phyloP scores from a whole-genome alignment of 2,329 filamentous ascomycete species.

The Ceratocystis huliohia region DNA sequence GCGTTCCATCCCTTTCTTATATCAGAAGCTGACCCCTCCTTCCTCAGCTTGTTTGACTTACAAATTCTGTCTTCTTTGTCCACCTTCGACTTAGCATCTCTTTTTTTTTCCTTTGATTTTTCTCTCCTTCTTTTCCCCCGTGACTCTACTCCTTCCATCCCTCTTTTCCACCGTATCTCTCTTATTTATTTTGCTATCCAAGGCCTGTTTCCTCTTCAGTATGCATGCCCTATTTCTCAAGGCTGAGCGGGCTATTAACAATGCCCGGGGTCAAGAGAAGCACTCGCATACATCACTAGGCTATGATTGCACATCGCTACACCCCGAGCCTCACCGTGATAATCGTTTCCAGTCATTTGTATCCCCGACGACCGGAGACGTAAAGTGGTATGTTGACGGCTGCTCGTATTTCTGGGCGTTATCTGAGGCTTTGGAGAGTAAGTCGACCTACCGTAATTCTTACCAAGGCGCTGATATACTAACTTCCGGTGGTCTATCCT shows the following conservation, averaged over 20 bases:
- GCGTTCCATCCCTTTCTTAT: background rate
- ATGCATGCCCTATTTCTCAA: slow-evolving; percentile 32
- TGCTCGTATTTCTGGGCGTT: slow-evolving; percentile 80
- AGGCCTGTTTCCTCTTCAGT: background rate
- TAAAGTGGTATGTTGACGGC: slow-evolving; percentile 81
- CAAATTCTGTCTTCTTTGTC: background rate
- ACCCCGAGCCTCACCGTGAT: slow-evolving; percentile 32
- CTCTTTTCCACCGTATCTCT: background rate
- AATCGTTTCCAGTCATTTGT: slow-evolving; percentile 59
- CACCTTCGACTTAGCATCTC: background rate
- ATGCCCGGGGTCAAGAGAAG: slow-evolving; percentile 30
- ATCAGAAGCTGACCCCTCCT: background rate
- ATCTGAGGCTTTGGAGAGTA: slow-evolving; percentile 59
- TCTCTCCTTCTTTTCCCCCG: background rate
- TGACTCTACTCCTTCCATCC: background rate
- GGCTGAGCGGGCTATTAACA: slow-evolving; percentile 29
- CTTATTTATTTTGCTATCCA: background rate
- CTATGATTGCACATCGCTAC: slow-evolving; percentile 32
- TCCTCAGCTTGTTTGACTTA: background rate
- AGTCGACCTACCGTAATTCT: slow-evolving; percentile 18
- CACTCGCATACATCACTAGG: slow-evolving; percentile 36
- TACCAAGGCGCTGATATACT: background rate
- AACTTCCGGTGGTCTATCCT: background rate
- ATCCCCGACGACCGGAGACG: slow-evolving; percentile 56
- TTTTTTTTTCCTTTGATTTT: background rate